phyloP scores from a whole-genome alignment of 257 asterid species.

The Pogostemon cablin region DNA sequence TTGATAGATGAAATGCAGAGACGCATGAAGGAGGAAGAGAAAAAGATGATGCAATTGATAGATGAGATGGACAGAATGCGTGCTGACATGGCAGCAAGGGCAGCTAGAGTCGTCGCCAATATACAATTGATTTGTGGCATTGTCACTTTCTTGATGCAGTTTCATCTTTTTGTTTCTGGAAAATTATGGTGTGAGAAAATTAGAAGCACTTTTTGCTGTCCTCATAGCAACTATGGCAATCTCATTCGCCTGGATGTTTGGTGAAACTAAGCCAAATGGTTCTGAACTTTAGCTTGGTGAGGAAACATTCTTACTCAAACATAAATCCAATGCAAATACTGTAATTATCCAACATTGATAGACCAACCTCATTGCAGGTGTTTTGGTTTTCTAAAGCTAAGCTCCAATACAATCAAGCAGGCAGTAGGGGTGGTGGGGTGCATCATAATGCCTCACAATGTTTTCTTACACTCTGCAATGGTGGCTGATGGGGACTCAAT shows the following conservation, averaged over 20 bases:
- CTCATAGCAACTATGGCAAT: conserved; percentile 75
- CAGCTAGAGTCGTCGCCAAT: too few species aligned
- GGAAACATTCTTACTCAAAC: conserved; percentile 17
- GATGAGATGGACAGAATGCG: too few species aligned
- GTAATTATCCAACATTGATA: neutral
- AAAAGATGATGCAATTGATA: too few species aligned
- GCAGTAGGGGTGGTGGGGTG: conserved; percentile 91
- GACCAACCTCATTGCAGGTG: conserved; percentile 44
- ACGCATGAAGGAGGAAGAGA: too few species aligned
- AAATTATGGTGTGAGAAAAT: conserved; percentile 80
- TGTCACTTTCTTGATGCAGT: conserved; percentile 47
- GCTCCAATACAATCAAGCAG: conserved; percentile 70
- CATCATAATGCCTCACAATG: conserved; percentile 87
- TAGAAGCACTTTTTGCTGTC: conserved; percentile 81
- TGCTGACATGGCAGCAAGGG: too few species aligned
- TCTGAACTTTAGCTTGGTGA: conserved; percentile 66
- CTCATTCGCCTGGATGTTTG: conserved; percentile 87
- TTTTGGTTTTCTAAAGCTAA: conserved; percentile 68
- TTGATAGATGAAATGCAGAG: too few species aligned
- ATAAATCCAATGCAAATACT: neutral
- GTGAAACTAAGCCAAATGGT: conserved; percentile 75
- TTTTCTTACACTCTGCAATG: conserved; percentile 69
- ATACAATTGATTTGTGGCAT: conserved; percentile 24
- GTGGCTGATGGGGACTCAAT: too few species aligned
- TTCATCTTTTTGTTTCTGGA: conserved; percentile 77